A percentile compares a stretch with the other conserved stretches of the same genome.
phyloP scores from a whole-genome alignment of 345 rosid genomes.

The Boechera stricta region DNA sequence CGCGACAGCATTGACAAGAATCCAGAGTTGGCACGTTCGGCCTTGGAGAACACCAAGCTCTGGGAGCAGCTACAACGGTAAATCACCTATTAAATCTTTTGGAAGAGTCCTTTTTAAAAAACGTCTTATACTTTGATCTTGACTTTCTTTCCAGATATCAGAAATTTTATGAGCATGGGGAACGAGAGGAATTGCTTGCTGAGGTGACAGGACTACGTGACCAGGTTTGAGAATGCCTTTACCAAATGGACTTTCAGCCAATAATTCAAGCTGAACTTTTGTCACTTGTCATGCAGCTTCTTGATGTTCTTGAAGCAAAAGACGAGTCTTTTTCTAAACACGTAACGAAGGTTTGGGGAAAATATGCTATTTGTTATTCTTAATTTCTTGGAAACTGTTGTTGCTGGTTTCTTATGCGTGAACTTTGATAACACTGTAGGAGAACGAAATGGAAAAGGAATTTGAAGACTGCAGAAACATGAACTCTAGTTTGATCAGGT shows the following conservation, averaged over 20 bases:
- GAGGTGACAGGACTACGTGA: constrained; percentile 75
- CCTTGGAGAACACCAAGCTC: constrained; percentile 71
- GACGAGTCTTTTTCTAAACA: constrained; percentile 39
- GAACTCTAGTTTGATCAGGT: constrained; percentile 76
- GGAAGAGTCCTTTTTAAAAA: constrained; percentile 12
- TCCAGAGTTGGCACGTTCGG: constrained; percentile 64
- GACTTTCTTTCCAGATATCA: constrained; percentile 62
- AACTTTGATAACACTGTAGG: constrained; percentile 51
- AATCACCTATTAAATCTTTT: constrained; percentile 38
- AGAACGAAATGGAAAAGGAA: constrained; percentile 56
- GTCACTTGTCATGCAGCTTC: constrained; percentile 52
- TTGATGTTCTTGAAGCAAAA: constrained; percentile 57
- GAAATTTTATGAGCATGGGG: constrained; percentile 67
- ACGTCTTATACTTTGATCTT: constrained; percentile 29
- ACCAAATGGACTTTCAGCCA: constrained; percentile 24
- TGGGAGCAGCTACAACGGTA: constrained; percentile 74
- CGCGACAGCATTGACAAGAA: constrained; percentile 58
- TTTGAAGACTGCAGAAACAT: constrained; percentile 67
- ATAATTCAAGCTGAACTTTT: constrained; percentile 6
- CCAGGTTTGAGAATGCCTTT: constrained; percentile 61
- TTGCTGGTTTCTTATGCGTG: constrained; percentile 38
- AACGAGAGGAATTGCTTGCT: constrained; percentile 64
- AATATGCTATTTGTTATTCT: constrained; percentile 21
- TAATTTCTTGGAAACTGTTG: constrained; percentile 25
- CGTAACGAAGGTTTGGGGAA: constrained; percentile 52